Evolutionary conservation across 23 red algal genomes (phyloP).

Genomic region (Cyanidioschyzon merolae): DNA sequence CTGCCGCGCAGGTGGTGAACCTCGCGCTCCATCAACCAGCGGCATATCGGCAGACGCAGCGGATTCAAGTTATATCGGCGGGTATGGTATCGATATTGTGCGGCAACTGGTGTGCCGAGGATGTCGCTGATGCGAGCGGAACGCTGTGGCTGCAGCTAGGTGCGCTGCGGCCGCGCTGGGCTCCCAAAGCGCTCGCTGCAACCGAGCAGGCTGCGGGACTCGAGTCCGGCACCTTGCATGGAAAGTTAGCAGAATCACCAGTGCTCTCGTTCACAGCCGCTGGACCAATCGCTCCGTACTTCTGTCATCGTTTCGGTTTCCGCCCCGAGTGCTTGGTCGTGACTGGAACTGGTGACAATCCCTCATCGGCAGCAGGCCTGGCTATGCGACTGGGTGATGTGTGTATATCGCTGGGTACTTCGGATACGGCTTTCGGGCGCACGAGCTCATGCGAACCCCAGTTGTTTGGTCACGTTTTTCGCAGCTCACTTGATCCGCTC

Average conservation of each 20-base stretch:
- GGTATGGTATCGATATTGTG: constrained; percentile 32
- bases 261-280: constrained; percentile 9
- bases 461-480: constrained; percentile 26
- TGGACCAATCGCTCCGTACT: constrained; percentile 14
- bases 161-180: constrained; percentile 29
- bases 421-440: constrained; percentile 38
- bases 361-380: constrained; percentile 32
- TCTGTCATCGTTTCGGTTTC: constrained; percentile 27
- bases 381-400: constrained; percentile 23
- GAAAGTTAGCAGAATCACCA: constrained; percentile 17
- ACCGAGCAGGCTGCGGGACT: not conserved
- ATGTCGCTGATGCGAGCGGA: constrained; percentile 38
- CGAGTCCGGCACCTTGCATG: not conserved
- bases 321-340: constrained; percentile 2
- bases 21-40: constrained; percentile 19
- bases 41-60: constrained; percentile 13
- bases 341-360: constrained; percentile 42
- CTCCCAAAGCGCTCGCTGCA: not conserved
- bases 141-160: constrained; percentile 15
- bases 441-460: not conserved
- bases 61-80: constrained; percentile 30
- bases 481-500: constrained; percentile 20
- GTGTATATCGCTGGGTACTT: constrained; percentile 38
- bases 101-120: constrained; percentile 19
- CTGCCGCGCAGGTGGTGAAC: constrained; percentile 33